Percentiles rank a stretch among this genome's conserved stretches.
phyloP scores from a whole-genome alignment of 495 filamentous ascomycete genomes.

The Lasiosphaeris hirsuta region DNA sequence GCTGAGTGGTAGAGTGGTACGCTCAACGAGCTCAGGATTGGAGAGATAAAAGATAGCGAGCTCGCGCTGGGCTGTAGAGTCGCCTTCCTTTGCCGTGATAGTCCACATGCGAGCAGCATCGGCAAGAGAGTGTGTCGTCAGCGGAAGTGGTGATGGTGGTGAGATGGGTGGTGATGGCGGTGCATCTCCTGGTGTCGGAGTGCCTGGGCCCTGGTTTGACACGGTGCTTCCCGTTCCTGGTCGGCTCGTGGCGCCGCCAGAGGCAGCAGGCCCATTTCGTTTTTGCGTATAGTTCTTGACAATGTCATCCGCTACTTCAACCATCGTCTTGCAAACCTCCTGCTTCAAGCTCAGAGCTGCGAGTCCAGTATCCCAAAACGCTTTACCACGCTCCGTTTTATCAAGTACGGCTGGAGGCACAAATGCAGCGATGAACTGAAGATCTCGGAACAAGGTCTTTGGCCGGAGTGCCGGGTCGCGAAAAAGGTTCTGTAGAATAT shows the following conservation, averaged over 20 bases:
- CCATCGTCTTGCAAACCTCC: constrained; percentile 83
- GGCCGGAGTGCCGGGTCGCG: constrained; percentile 73
- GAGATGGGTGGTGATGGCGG: constrained; percentile 22
- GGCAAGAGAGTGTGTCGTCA: constrained; percentile 61
- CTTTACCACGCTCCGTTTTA: constrained; percentile 81
- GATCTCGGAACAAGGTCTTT: constrained; percentile 87
- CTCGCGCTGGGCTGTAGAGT: constrained; percentile 89
- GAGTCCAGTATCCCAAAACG: constrained; percentile 90
- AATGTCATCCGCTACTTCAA: constrained; percentile 79
- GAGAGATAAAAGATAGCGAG: constrained; percentile 93
- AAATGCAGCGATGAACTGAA: constrained; percentile 94
- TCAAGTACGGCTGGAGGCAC: constrained; percentile 77
- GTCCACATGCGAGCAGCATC: constrained; percentile 91
- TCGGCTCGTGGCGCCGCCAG: constrained; percentile 17
- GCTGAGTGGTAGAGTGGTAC: constrained; percentile 78
- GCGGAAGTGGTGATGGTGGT: constrained; percentile 40
- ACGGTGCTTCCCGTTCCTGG: constrained; percentile 26
- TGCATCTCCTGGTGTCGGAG: constrained; percentile 10
- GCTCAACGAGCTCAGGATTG: constrained; percentile 81
- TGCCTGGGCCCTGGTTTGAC: constrained; percentile 14
- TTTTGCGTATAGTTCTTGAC: constrained; percentile 54
- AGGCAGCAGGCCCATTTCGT: constrained; percentile 27
- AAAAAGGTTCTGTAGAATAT: constrained; percentile 76
- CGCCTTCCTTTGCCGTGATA: constrained; percentile 91
- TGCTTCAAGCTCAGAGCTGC: constrained; percentile 87